Percentiles rank a stretch among this genome's conserved stretches.
phyloP scores from a whole-genome alignment of 495 filamentous ascomycete genomes.

The Daldinia concentrica region DNA sequence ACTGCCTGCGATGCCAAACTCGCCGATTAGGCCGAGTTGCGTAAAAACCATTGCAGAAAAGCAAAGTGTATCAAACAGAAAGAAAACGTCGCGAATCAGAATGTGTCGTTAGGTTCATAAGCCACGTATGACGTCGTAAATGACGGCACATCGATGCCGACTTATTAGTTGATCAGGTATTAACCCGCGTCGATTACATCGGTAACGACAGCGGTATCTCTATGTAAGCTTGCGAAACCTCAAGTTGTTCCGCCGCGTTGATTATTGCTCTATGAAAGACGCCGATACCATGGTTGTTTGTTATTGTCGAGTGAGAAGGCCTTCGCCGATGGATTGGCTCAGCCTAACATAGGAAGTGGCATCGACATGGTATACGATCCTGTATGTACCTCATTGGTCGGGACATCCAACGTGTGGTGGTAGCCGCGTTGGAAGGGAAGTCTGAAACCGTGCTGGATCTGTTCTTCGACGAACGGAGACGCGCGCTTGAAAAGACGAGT shows the following conservation, averaged over 20 bases:
- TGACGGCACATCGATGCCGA: conserved; percentile 24
- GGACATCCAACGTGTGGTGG: not conserved
- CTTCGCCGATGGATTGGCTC: conserved; percentile 1
- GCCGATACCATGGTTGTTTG: not conserved
- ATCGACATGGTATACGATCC: conserved; percentile 40
- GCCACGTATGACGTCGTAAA: conserved; percentile 30
- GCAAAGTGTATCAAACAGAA: conserved; percentile 18
- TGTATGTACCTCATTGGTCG: conserved; percentile 7
- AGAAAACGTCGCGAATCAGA: conserved; percentile 25
- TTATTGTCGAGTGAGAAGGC: not conserved
- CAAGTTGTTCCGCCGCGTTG: not conserved
- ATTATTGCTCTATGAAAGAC: not conserved
- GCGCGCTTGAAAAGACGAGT: conserved; percentile 83
- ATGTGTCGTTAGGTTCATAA: conserved; percentile 26
- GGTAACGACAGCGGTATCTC: conserved; percentile 1
- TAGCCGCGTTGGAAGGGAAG: conserved; percentile 46
- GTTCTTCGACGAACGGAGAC: conserved; percentile 78
- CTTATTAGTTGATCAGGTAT: conserved; percentile 28
- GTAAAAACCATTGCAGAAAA: conserved; percentile 36
- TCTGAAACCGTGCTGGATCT: conserved; percentile 67
- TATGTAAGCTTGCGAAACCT: not conserved
- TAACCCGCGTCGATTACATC: conserved; percentile 6
- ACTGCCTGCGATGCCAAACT: conserved; percentile 27
- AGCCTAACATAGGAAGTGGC: conserved; percentile 50
- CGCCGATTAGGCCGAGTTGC: conserved; percentile 29